phyloP scores from a whole-genome alignment of 805 yeast species.

The Jamesozyma jinghongensis region DNA sequence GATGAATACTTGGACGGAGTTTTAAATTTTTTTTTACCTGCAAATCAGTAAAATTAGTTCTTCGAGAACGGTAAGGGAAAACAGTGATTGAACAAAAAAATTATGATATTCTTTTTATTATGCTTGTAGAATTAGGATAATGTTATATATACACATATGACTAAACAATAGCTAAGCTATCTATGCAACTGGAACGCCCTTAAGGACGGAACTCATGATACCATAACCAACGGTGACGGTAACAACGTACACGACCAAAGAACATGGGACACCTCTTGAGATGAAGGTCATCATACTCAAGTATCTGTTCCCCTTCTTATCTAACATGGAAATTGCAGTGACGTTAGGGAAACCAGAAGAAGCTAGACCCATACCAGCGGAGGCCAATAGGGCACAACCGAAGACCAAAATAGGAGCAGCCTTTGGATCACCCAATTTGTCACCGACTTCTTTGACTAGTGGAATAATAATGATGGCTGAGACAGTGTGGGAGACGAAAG shows the following conservation, averaged over 20 bases:
- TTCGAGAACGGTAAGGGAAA: too few species aligned
- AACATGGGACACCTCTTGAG: constrained; percentile 84
- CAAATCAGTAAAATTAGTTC: too few species aligned
- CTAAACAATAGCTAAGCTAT: neutral
- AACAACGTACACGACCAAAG: constrained; percentile 61
- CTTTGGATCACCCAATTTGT: constrained; percentile 56
- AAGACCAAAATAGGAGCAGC: constrained; percentile 43
- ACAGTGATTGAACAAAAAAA: too few species aligned
- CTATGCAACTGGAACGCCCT: constrained; percentile 9
- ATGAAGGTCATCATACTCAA: constrained; percentile 74
- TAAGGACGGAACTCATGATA: constrained; percentile 43
- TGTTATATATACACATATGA: neutral
- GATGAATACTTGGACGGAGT: too few species aligned
- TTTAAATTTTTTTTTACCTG: too few species aligned
- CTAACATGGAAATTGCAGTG: constrained; percentile 90
- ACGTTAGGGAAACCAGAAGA: constrained; percentile 98
- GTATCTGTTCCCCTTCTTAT: constrained; percentile 84
- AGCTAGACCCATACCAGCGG: constrained; percentile 96
- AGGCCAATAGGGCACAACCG: constrained; percentile 55
- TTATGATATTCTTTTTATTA: too few species aligned
- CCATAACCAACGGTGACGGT: constrained; percentile 76
- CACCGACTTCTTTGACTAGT: constrained; percentile 79
- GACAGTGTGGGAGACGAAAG: constrained; percentile 93
- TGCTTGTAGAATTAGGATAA: neutral
- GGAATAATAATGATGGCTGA: constrained; percentile 93